Base-by-base conservation (phyloP, 2,329 filamentous ascomycete genomes). In the Aspergillus hortae region DNA sequence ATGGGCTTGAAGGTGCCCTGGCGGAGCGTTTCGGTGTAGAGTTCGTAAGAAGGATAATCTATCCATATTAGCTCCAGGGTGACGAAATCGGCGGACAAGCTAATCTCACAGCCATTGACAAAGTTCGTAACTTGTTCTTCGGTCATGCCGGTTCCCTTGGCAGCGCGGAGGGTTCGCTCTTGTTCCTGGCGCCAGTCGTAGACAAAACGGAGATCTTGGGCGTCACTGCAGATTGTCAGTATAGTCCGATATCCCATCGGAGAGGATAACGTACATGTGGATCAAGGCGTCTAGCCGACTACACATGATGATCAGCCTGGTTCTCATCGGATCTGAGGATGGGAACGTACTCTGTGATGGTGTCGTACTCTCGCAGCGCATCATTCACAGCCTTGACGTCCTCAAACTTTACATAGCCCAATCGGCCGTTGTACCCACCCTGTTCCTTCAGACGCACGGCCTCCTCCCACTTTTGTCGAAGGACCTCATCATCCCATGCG, bases 181-280 rank as follows among this genome's bases (percentile, higher is more conserved):
- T 95, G 90, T 73, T 96, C 79, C 60, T 85, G 75, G 12, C 91
- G 83, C 92, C 92, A 96, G 55, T 80, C 81, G 63, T 96, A 96
- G 48, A 95, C 92, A 65, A 85, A 92, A 46, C 78, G 76, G 4
- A 83, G 78, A 59, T 94, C 77, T 60, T 88, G 81, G 5, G 91
- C 88, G 63, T 95, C 86, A 50, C 76, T 79, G 43, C 27, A 27
- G 36, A 30, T 14, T 11, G 30, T 53, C 46, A 53, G 48, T 41
- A 47, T 27, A 6, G 41, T 11, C 36, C 17, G 15, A 36, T 6
- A 4, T 15, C 9, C 15, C 19, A 17, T n/a, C 14, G 30, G 6
- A 21, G 12, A 35, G 14, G 36, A 15, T 32, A 52, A 65, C 77
- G 63, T 66, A 80, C 79, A 86, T 82, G 61, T 87, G 84, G 41